These are phyloP conservation scores for Yamagishiella unicocca DNA, from an alignment of 139 green algal genomes.

Conservation along the genomic window DNA sequence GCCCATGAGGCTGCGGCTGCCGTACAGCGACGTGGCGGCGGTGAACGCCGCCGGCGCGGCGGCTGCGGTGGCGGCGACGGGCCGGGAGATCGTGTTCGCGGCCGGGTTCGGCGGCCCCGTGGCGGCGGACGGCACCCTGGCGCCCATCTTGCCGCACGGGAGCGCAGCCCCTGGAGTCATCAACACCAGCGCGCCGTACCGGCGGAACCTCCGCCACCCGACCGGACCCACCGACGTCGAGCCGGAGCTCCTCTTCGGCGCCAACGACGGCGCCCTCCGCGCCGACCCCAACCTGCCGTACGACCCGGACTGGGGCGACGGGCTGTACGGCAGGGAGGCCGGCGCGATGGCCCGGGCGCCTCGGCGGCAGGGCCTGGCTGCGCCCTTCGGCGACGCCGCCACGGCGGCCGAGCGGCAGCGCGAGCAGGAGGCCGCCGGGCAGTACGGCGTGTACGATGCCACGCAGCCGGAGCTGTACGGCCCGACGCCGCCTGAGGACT, in stretches of 20 bases:
- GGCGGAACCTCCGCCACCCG: not conserved
- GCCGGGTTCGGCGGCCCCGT: slow-evolving; percentile 27
- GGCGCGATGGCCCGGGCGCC: not conserved
- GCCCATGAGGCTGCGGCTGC: slow-evolving; percentile 32
- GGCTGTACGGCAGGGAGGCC: not conserved
- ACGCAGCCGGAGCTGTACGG: not conserved
- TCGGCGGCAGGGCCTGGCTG: not conserved
- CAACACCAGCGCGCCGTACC: not conserved
- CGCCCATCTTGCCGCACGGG: not conserved
- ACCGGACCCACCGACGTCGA: not conserved
- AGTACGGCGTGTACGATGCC: slow-evolving; percentile 32
- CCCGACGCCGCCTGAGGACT: not conserved
- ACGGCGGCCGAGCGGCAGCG: not conserved
- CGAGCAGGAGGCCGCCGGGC: slow-evolving; percentile 10
- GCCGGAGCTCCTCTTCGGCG: slow-evolving; percentile 30
- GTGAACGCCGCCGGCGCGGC: not conserved
- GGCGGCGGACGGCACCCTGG: not conserved
- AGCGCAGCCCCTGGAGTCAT: not conserved
- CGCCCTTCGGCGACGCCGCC: not conserved
- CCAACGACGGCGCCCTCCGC: slow-evolving; percentile 26
- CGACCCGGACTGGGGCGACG: slow-evolving; percentile 22
- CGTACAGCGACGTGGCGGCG: not conserved
- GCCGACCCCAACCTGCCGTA: not conserved
- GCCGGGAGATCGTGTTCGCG: slow-evolving; percentile 27
- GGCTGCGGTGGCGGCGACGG: not conserved